These are phyloP conservation scores for Xylaria longipes DNA, from an alignment of 495 filamentous ascomycete species.

Conservation along the genomic window DNA sequence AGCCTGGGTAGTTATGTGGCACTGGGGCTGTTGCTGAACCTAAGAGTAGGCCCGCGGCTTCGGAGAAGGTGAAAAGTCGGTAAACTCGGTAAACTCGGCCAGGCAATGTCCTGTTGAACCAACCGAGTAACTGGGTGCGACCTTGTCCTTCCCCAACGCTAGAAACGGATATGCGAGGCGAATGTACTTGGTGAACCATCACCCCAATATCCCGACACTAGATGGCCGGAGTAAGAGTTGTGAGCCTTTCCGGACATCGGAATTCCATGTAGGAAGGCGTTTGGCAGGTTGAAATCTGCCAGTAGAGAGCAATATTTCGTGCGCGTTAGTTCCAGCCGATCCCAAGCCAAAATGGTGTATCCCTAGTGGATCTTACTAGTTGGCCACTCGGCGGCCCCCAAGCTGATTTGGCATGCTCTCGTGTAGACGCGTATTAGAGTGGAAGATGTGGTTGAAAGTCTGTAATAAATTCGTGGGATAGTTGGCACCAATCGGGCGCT, in stretches of 20 bases:
- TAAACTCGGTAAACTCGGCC: constrained; percentile 27
- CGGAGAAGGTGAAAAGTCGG: constrained; percentile 18
- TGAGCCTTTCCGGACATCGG: constrained; percentile 30
- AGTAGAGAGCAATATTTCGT: constrained; percentile 65
- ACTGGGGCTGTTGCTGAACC: constrained; percentile 25
- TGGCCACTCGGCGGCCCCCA: constrained; percentile 62
- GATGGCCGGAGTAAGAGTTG: constrained; percentile 33
- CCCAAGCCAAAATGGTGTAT: constrained; percentile 87
- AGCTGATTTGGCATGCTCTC: constrained; percentile 51
- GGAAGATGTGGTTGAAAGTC: constrained; percentile 50
- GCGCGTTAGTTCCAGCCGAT: constrained; percentile 78
- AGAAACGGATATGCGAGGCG: constrained; percentile 16
- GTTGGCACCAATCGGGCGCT: constrained; percentile 59
- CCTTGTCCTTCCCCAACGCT: constrained; percentile 24
- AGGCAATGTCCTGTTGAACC: constrained; percentile 25
- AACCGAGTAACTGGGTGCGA: constrained; percentile 24
- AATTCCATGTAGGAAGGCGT: constrained; percentile 64
- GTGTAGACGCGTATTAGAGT: constrained; percentile 52
- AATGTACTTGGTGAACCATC: constrained; percentile 1
- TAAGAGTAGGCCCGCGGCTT: constrained; percentile 26
- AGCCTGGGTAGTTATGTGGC: constrained; percentile 17
- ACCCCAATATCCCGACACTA: constrained; percentile 23
- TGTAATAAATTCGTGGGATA: constrained; percentile 51
- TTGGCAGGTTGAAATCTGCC: constrained; percentile 65
- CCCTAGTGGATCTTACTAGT: constrained; percentile 81